phyloP scores from a whole-genome alignment of 495 filamentous ascomycete species.

The Parathielavia appendiculata region DNA sequence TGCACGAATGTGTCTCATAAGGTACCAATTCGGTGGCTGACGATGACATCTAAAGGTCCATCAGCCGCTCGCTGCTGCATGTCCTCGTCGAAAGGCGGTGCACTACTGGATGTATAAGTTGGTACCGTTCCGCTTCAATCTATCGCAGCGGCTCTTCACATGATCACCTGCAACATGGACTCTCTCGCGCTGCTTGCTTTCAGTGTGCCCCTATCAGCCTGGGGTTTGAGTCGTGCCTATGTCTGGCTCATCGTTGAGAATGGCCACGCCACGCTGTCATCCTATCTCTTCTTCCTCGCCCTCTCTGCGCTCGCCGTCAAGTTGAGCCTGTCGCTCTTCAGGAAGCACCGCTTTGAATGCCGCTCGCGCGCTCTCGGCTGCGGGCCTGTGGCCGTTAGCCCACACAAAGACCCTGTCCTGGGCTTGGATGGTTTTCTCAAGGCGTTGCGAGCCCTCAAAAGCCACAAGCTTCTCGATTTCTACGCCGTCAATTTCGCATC shows the following conservation, averaged over 20 bases:
- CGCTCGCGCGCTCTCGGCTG: constrained; percentile 21
- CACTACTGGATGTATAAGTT: background rate
- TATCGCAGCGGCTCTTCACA: background rate
- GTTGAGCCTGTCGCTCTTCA: constrained; percentile 9
- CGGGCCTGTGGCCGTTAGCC: constrained; percentile 25
- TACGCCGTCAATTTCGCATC: constrained; percentile 20
- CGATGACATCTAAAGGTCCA: too few relatives aligned
- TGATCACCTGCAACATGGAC: background rate
- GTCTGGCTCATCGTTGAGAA: background rate
- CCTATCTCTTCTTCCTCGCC: background rate
- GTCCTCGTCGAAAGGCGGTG: too few relatives aligned
- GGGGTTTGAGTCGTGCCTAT: background rate
- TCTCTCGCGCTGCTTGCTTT: background rate
- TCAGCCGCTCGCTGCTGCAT: too few relatives aligned
- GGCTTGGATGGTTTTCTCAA: constrained; percentile 39
- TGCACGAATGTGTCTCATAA: too few relatives aligned
- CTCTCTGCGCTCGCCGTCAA: constrained; percentile 1
- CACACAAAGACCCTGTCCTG: constrained; percentile 40
- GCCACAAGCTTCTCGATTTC: constrained; percentile 25
- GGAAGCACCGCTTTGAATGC: constrained; percentile 9
- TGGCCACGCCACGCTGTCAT: background rate
- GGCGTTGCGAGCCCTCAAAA: constrained; percentile 26
- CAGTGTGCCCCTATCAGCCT: constrained; percentile 1
- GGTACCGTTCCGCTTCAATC: background rate
- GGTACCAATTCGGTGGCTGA: too few relatives aligned